Percentiles rank a stretch among this genome's conserved stretches.
Evolutionary conservation across 345 rosid species (phyloP).

Genomic region (Schrenkiella parvula): DNA sequence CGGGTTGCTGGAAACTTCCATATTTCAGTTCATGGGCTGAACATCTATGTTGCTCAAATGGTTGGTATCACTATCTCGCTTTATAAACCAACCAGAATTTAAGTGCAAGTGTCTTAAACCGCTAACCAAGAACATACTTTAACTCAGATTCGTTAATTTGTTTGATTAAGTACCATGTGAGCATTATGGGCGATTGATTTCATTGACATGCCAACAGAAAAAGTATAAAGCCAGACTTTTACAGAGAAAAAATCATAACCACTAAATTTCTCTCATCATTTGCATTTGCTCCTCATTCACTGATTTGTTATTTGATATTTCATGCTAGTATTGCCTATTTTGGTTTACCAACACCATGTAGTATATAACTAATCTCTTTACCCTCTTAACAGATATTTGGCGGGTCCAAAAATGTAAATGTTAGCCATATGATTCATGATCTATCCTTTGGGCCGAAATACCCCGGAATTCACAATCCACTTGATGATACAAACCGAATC

Average conservation of each 20-base stretch:
- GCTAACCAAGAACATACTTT: background rate
- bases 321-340: background rate
- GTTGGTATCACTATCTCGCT: slow-evolving; percentile 36
- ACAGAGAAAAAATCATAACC: background rate
- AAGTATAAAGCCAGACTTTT: background rate
- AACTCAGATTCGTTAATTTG: background rate
- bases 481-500: slow-evolving; percentile 70
- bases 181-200: background rate
- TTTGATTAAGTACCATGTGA: background rate
- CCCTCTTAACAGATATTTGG: slow-evolving; percentile 72
- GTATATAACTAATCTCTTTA: background rate
- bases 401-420: slow-evolving; percentile 76
- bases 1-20: slow-evolving; percentile 99
- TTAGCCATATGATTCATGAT: slow-evolving; percentile 85
- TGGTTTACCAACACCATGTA: background rate
- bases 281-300: background rate
- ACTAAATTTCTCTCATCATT: background rate
- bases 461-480: slow-evolving; percentile 96
- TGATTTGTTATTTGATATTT: background rate
- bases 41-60: slow-evolving; percentile 94
- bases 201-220: background rate
- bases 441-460: slow-evolving; percentile 93
- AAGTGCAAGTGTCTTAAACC: slow-evolving; percentile 3
- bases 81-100: background rate
- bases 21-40: slow-evolving; percentile 92